Conservation (phyloP, 257 asterid species). For the Asclepias syriaca region DNA sequence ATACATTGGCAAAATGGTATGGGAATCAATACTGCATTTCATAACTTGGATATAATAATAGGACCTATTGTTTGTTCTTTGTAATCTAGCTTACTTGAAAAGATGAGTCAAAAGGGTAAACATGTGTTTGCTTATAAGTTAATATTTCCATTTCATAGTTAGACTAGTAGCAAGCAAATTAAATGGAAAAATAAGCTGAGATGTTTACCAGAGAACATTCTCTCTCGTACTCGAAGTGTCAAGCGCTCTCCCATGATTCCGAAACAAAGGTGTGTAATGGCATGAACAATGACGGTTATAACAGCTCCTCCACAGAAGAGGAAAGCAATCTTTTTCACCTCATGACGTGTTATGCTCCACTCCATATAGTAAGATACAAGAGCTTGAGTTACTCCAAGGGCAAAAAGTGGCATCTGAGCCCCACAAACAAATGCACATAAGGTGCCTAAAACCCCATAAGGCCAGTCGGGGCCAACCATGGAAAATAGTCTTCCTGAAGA, state of each 20-base stretch:
- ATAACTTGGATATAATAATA: background rate
- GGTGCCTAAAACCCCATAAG: conserved; percentile 71
- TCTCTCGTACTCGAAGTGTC: conserved; percentile 84
- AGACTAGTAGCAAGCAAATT: background rate
- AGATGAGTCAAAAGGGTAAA: background rate
- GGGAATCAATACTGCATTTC: background rate
- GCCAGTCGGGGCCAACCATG: conserved; percentile 89
- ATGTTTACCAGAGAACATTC: conserved; percentile 72
- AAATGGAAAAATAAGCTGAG: background rate
- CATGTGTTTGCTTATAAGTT: background rate
- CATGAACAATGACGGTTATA: conserved; percentile 68
- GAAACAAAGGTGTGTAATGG: conserved; percentile 67
- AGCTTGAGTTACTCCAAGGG: conserved; percentile 93
- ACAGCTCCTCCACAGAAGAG: conserved; percentile 87
- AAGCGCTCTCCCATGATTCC: conserved; percentile 95
- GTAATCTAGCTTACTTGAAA: background rate
- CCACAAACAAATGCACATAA: conserved; percentile 81
- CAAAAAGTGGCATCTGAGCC: conserved; percentile 94
- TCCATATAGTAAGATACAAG: conserved; percentile 97
- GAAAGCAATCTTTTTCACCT: conserved; percentile 72
- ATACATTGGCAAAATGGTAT: background rate
- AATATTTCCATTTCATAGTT: background rate
- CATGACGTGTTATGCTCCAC: conserved; percentile 82
- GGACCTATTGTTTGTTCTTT: background rate
- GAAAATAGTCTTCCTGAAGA: conserved; percentile 66